Evolutionary conservation across 1,139 yeast genomes (phyloP).

Genomic region (Yamadazyma buinensis): DNA sequence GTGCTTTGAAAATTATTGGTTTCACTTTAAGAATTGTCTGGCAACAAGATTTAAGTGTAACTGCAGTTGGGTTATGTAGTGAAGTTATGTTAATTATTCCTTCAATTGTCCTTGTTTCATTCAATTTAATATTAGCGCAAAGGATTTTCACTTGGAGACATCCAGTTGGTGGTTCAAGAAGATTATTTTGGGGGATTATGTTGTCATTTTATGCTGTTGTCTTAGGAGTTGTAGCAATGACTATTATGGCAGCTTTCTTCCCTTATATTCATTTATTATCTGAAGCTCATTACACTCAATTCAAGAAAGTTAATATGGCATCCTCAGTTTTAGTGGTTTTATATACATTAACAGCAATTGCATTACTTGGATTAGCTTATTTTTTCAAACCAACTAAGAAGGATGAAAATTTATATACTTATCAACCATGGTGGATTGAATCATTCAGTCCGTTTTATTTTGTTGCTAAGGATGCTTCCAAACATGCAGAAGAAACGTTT

Average conservation of each 20-base stretch:
- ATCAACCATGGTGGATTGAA: slow-evolving; percentile 81
- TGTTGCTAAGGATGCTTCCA: slow-evolving; percentile 46
- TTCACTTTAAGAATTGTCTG: slow-evolving; percentile 31
- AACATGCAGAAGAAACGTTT: slow-evolving; percentile 49
- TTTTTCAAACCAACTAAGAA: slow-evolving; percentile 52
- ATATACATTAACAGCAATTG: slow-evolving; percentile 54
- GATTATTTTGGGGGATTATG: slow-evolving; percentile 55
- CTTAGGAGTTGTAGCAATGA: slow-evolving; percentile 57
- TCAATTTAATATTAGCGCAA: slow-evolving; percentile 68
- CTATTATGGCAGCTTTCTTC: slow-evolving; percentile 61
- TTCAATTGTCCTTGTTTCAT: slow-evolving; percentile 50
- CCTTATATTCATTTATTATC: slow-evolving; percentile 61
- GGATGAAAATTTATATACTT: slow-evolving; percentile 53
- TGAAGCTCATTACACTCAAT: slow-evolving; percentile 41
- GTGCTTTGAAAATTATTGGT: slow-evolving; percentile 29
- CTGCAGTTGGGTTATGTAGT: slow-evolving; percentile 56
- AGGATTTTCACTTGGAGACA: slow-evolving; percentile 81
- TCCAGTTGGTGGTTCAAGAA: slow-evolving; percentile 66
- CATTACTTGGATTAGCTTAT: slow-evolving; percentile 50
- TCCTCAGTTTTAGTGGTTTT: slow-evolving; percentile 55
- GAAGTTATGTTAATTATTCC: slow-evolving; percentile 58
- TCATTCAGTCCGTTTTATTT: slow-evolving; percentile 54
- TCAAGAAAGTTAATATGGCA: slow-evolving; percentile 55
- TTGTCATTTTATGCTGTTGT: slow-evolving; percentile 51
- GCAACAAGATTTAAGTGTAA: slow-evolving; percentile 24